phyloP scores from a whole-genome alignment of 2,329 filamentous ascomycete species.

The Nemania sp. region DNA sequence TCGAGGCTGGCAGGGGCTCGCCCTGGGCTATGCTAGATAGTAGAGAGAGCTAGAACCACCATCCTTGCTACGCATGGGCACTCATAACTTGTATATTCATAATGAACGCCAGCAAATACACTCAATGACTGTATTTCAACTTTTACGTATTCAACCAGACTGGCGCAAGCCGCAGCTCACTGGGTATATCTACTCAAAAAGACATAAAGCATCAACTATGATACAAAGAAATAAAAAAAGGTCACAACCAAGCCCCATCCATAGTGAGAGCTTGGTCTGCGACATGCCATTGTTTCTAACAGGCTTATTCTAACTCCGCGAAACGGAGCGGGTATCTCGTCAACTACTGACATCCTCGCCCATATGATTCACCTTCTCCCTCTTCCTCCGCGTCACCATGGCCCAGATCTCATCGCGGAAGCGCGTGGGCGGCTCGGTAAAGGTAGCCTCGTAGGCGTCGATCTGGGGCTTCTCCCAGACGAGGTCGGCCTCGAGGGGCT shows the following conservation, averaged over 20 bases:
- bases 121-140: too few relatives aligned
- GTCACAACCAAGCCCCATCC: neutral
- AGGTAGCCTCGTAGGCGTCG: constrained; percentile 64
- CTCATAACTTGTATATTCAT: too few relatives aligned
- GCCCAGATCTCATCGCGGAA: constrained; percentile 61
- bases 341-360: constrained; percentile 38
- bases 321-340: neutral
- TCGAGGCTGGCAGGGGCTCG: too few relatives aligned
- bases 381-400: constrained; percentile 53
- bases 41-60: too few relatives aligned
- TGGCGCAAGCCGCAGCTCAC: neutral
- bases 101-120: too few relatives aligned
- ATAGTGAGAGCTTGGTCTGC: neutral
- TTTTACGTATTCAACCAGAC: neutral
- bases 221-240: constrained; percentile 9
- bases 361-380: constrained; percentile 41
- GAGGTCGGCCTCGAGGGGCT: constrained; percentile 67
- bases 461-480: constrained; percentile 70
- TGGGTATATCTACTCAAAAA: constrained; percentile 31
- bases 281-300: constrained; percentile 15
- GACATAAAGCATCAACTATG: constrained; percentile 24
- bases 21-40: too few relatives aligned
- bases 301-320: neutral
- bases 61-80: too few relatives aligned
- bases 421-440: constrained; percentile 58